Percentiles rank a stretch among this genome's conserved stretches.
These are phyloP conservation scores for Gaeumannomyces sp. DNA, from an alignment of 2,329 filamentous ascomycete genomes.

Conservation along the genomic window DNA sequence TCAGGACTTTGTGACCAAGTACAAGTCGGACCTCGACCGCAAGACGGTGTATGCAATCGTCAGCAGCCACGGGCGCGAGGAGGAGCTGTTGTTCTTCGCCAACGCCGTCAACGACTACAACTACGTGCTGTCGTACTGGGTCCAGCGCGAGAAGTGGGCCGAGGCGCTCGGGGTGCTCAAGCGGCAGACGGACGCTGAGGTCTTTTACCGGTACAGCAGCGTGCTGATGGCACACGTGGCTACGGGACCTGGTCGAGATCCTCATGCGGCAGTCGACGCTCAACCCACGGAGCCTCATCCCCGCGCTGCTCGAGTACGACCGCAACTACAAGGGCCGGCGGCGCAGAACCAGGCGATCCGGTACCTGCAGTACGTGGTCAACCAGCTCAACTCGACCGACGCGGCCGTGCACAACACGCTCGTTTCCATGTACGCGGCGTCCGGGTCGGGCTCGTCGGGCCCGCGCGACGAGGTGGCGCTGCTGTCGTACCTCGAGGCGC, in stretches of 20 bases:
- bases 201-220: constrained; percentile 95
- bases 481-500: constrained; percentile 81
- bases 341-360: constrained; percentile 83
- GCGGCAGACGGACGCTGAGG: constrained; percentile 83
- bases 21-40: constrained; percentile 81
- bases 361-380: constrained; percentile 90
- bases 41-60: constrained; percentile 95
- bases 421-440: constrained; percentile 81
- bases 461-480: constrained; percentile 80
- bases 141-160: constrained; percentile 86
- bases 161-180: constrained; percentile 86
- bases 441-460: constrained; percentile 53
- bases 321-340: constrained; percentile 61
- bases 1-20: constrained; percentile 77
- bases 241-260: constrained; percentile 84
- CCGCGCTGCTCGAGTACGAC: constrained; percentile 90
- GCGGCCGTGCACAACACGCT: constrained; percentile 95
- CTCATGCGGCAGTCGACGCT: constrained; percentile 86
- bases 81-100: constrained; percentile 87
- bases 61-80: constrained; percentile 88
- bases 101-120: constrained; percentile 85
- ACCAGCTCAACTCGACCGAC: constrained; percentile 71
- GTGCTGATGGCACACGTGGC: constrained; percentile 91
- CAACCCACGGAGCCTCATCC: constrained; percentile 81
- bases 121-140: constrained; percentile 94